phyloP scores from a whole-genome alignment of 352 stramenopile species.

The Phytopythium helicoides region DNA sequence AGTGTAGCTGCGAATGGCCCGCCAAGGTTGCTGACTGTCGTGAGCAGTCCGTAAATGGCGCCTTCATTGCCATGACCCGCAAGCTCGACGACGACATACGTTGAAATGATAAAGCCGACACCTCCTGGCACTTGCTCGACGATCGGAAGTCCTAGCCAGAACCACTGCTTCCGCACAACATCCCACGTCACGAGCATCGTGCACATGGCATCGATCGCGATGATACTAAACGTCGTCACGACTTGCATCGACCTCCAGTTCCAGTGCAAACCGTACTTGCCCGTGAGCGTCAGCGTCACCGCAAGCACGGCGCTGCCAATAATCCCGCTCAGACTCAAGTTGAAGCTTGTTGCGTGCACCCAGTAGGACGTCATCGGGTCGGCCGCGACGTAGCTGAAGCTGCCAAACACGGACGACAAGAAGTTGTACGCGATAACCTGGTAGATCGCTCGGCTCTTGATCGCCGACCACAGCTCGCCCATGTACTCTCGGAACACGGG shows the following conservation, averaged over 20 bases:
- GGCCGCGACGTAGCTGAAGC: slow-evolving; percentile 44
- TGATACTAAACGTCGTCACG: slow-evolving; percentile 35
- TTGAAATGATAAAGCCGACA: slow-evolving; percentile 54
- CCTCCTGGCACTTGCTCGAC: slow-evolving; percentile 39
- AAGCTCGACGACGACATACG: slow-evolving; percentile 53
- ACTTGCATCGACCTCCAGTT: slow-evolving; percentile 50
- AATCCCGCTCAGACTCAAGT: slow-evolving; percentile 42
- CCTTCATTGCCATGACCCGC: slow-evolving; percentile 54
- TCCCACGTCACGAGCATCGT: slow-evolving; percentile 60
- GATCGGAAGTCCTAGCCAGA: slow-evolving; percentile 49
- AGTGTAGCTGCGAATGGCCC: slow-evolving; percentile 41
- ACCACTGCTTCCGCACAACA: slow-evolving; percentile 48
- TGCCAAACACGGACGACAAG: slow-evolving; percentile 32
- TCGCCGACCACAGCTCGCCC: slow-evolving; percentile 29
- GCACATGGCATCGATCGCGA: slow-evolving; percentile 40
- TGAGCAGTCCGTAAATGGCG: slow-evolving; percentile 50
- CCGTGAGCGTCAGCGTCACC: slow-evolving; percentile 37
- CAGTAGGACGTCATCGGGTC: slow-evolving; percentile 52
- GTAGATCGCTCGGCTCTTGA: slow-evolving; percentile 52
- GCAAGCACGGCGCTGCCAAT: slow-evolving; percentile 38
- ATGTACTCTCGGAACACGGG: slow-evolving; percentile 37
- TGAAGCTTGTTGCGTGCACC: slow-evolving; percentile 45
- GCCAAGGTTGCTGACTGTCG: slow-evolving; percentile 49
- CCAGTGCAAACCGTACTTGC: slow-evolving; percentile 51
- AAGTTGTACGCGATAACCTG: slow-evolving; percentile 55